Percentiles rank a stretch among this genome's conserved stretches.
Conservation (phyloP, 192 early-diverging fungal species). For the Coemansia sp. region DNA sequence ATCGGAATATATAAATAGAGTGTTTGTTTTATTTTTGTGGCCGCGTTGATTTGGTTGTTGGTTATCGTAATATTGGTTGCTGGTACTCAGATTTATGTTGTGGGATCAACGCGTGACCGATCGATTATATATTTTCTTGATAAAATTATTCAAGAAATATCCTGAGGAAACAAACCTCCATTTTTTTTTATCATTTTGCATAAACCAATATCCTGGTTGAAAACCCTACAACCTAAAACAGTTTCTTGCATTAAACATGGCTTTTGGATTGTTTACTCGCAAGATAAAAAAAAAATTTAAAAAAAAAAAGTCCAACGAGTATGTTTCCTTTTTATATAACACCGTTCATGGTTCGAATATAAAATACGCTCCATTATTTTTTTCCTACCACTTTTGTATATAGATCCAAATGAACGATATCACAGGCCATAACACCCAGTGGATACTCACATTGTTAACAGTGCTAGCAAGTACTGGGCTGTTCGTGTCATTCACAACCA, state of each 20-base stretch:
- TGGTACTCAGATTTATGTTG: no score
- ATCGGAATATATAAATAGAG: no score
- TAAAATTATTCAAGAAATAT: no score
- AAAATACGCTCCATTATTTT: neutral
- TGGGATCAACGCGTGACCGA: no score
- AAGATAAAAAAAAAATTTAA: neutral
- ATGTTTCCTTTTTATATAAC: no score
- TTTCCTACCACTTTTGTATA: neutral
- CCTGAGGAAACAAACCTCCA: no score
- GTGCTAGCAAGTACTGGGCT: conserved; percentile 13
- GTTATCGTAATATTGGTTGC: no score
- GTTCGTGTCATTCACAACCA: conserved; percentile 13
- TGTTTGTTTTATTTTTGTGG: no score
- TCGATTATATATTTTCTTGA: no score
- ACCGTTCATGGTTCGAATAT: neutral
- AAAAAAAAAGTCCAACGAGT: neutral
- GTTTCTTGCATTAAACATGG: neutral
- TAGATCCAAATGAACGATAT: conserved; percentile 26
- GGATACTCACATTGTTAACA: conserved; percentile 13
- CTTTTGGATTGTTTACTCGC: neutral
- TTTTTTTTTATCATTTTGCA: neutral
- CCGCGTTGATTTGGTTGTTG: no score
- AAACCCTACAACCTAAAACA: no score
- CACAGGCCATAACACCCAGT: conserved; percentile 17
- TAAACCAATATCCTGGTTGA: neutral